These are phyloP conservation scores for Psilocybe mexicana DNA, from an alignment of 1,284 basidiomycete species.

Conservation along the genomic window DNA sequence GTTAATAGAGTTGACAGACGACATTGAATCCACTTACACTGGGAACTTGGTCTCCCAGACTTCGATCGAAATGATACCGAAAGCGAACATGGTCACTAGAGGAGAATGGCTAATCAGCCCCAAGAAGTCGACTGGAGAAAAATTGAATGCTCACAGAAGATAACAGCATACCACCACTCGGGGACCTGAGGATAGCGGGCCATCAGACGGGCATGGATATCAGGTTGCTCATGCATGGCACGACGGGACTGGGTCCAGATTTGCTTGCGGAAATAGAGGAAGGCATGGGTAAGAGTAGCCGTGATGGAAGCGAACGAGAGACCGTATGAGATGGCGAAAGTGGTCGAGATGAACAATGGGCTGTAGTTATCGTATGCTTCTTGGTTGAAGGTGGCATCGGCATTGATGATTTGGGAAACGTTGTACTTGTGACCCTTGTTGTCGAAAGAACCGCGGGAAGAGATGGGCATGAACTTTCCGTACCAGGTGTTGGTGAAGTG, in stretches of 20 bases:
- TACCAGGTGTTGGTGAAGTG: conserved; percentile 57
- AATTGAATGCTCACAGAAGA: conserved; percentile 38
- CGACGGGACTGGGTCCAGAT: conserved; percentile 69
- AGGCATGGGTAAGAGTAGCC: conserved; percentile 71
- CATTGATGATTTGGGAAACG: conserved; percentile 54
- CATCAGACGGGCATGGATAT: conserved; percentile 88
- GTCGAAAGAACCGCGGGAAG: conserved; percentile 58
- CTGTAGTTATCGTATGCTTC: conserved; percentile 56
- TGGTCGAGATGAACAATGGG: conserved; percentile 65
- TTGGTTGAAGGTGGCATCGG: conserved; percentile 52
- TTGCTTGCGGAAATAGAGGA: conserved; percentile 80
- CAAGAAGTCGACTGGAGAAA: not conserved
- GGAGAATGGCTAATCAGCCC: conserved; percentile 7
- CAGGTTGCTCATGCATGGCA: conserved; percentile 73
- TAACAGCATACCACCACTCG: conserved; percentile 69
- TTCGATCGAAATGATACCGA: conserved; percentile 52
- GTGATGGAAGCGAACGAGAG: conserved; percentile 64
- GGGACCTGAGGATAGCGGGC: conserved; percentile 75
- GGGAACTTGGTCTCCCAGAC: conserved; percentile 53
- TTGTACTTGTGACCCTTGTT: conserved; percentile 58
- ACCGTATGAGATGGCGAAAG: conserved; percentile 67
- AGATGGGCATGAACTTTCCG: conserved; percentile 56
- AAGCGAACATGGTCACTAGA: conserved; percentile 47
- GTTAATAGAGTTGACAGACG: not conserved
- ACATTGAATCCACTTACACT: conserved; percentile 25